Evolutionary conservation across 768 basidiomycete species (phyloP), one percentile per base, ranked within the genome.

Genomic region (Boletus pseudo-olivaceus): DNA sequence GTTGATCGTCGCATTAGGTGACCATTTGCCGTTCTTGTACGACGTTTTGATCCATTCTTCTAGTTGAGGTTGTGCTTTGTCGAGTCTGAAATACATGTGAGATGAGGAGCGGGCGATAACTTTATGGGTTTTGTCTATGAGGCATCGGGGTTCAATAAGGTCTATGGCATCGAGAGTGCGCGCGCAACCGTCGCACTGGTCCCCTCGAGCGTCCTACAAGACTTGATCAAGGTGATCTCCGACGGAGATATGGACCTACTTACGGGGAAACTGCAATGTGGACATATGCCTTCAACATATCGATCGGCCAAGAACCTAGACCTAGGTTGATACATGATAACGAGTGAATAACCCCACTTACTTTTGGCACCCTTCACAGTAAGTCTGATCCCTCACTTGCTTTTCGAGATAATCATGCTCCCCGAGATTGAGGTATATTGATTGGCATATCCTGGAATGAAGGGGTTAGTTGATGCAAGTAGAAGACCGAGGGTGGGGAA

Each of bases 251-350:
- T 23, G 26, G 12, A 4, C 42, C 32, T 41, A 49, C 80, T 60
- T 55, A 90, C 90, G 55, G 93, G 88, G 59, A 85, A 93, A 45
- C 80, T 82, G 67, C 97, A 98, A 71, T 97, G 81, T 1, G 97
- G 97, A 67, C 97, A 99, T 33, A 83, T 92, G n/a, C 97, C 97
- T 71, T 98, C 96, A 0, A 98, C 95, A 72, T 89, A 98, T 51
- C 97, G 88, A 73, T 99, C 97, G 19, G 97, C 97, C 34, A 99
- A 74, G 75, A 97, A 99, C 62, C 91, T 92, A 55, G 7, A 47
- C 51, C 5, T 17, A 33, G 34, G 57, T 58, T 44, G 53, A 55
- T 55, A 32, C 45, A 44, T 19, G 43, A 64, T 46, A 19, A 26
- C 40, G 27, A 29, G 2, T 9, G 46, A 37, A 34, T 17, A 34